phyloP scores from a whole-genome alignment of 2,329 filamentous ascomycete species.

The Talaromyces sp. region DNA sequence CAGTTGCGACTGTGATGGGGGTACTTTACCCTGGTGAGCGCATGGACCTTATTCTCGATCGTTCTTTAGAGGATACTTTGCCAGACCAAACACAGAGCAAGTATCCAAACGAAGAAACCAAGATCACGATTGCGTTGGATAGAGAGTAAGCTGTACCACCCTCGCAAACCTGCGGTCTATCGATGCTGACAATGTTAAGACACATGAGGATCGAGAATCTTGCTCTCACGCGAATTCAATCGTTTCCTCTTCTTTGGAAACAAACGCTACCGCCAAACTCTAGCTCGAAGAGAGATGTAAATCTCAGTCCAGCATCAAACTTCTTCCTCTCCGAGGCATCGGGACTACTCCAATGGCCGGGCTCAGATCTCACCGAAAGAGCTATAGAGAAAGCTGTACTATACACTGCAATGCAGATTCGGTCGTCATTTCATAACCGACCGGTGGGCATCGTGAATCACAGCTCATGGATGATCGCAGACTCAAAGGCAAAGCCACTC shows the following conservation, averaged over 20 bases:
- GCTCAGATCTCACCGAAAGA: background rate
- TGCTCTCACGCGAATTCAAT: background rate
- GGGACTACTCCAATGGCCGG: background rate
- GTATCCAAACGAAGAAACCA: background rate
- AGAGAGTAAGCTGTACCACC: background rate
- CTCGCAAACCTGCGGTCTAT: background rate
- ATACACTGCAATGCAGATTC: background rate
- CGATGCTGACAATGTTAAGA: background rate
- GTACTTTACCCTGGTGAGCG: conserved; percentile 39
- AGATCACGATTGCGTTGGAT: background rate
- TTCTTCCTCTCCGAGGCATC: background rate
- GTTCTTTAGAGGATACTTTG: background rate
- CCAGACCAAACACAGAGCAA: background rate
- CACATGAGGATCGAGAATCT: background rate
- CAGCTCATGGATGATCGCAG: background rate
- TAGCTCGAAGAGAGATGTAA: background rate
- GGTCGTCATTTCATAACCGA: background rate
- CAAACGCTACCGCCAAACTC: background rate
- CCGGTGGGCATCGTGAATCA: background rate
- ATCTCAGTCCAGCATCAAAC: background rate
- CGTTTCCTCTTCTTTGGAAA: background rate
- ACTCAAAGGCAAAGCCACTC: background rate
- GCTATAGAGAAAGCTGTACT: background rate
- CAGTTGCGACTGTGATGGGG: conserved; percentile 23
- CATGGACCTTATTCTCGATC: background rate